These are phyloP conservation scores for Rickenella mellea DNA, from an alignment of 768 basidiomycete genomes.

Conservation along the genomic window DNA sequence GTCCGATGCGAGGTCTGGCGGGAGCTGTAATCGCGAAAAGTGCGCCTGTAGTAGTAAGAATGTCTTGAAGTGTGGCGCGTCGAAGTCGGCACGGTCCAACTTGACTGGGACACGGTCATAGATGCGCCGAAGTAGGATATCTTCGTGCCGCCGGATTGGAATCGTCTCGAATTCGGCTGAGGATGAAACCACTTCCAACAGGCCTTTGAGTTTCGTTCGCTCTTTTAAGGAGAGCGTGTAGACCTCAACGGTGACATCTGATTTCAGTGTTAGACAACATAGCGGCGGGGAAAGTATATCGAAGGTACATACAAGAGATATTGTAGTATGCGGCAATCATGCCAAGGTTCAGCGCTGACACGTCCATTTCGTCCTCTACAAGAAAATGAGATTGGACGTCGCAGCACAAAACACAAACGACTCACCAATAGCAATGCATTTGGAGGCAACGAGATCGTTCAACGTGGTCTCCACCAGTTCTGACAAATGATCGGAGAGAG, in stretches of 20 bases:
- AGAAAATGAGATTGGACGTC: background rate
- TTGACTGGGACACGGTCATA: slow-evolving; percentile 98
- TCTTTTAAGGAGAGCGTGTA: slow-evolving; percentile 94
- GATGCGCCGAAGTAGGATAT: slow-evolving; percentile 71
- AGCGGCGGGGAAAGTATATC: background rate
- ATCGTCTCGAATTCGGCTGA: slow-evolving; percentile 94
- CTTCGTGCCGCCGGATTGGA: slow-evolving; percentile 93
- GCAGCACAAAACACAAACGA: background rate
- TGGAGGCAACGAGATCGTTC: slow-evolving; percentile 85
- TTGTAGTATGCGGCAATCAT: slow-evolving; percentile 99
- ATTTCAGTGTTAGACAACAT: slow-evolving; percentile 11
- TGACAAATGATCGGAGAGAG: slow-evolving; percentile 91
- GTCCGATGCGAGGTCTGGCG: slow-evolving; percentile 89
- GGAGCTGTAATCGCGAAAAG: slow-evolving; percentile 87
- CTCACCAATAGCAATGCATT: slow-evolving; percentile 85
- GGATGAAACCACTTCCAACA: slow-evolving; percentile 93
- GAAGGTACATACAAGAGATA: slow-evolving; percentile 62
- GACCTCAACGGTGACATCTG: slow-evolving; percentile 94
- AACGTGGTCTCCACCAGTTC: slow-evolving; percentile 93
- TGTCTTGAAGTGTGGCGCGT: slow-evolving; percentile 95
- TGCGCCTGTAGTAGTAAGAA: slow-evolving; percentile 95
- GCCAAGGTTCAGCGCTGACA: slow-evolving; percentile 85
- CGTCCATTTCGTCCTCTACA: slow-evolving; percentile 88
- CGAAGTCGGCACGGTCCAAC: slow-evolving; percentile 73
- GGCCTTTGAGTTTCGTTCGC: slow-evolving; percentile 91